phyloP scores from a whole-genome alignment of 2,329 filamentous ascomycete species.

The Colletotrichum sp. region DNA sequence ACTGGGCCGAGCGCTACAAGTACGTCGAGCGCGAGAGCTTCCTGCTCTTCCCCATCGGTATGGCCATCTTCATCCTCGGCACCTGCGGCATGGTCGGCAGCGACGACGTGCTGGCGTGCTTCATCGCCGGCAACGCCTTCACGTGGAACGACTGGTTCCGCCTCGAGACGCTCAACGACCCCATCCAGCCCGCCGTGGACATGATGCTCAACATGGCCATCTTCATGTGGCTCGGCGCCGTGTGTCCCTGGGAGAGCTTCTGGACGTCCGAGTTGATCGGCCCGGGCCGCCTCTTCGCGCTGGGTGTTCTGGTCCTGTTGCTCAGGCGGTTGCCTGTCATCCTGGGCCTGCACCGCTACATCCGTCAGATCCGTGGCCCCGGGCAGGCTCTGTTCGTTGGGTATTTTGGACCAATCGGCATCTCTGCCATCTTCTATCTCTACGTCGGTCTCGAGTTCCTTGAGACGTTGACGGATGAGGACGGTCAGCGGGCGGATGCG shows the following conservation, averaged over 20 bases:
- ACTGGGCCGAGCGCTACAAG: conserved; percentile 81
- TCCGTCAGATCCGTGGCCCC: neutral
- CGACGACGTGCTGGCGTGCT: conserved; percentile 90
- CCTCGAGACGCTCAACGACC: conserved; percentile 85
- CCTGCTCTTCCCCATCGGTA: conserved; percentile 82
- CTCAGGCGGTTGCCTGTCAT: neutral
- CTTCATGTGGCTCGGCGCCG: conserved; percentile 90
- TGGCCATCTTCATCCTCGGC: conserved; percentile 86
- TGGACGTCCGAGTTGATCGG: neutral
- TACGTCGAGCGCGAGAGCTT: conserved; percentile 90
- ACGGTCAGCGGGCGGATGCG: neutral
- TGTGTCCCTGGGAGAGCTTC: conserved; percentile 82
- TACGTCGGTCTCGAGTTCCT: neutral
- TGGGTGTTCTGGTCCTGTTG: neutral
- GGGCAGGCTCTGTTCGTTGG: neutral
- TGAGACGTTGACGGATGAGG: neutral
- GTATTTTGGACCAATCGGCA: neutral
- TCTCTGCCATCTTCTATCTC: neutral
- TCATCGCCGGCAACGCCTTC: conserved; percentile 89
- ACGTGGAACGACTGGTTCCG: conserved; percentile 97
- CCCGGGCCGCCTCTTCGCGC: neutral
- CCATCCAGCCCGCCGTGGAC: conserved; percentile 89
- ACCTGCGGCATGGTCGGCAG: conserved; percentile 87
- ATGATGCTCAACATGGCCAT: conserved; percentile 90
- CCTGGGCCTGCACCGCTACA: neutral